A percentile compares a stretch with the other conserved stretches of the same genome.
These are phyloP conservation scores for Boletellus deceptivus DNA, from an alignment of 1,284 basidiomycete species.

Conservation along the genomic window DNA sequence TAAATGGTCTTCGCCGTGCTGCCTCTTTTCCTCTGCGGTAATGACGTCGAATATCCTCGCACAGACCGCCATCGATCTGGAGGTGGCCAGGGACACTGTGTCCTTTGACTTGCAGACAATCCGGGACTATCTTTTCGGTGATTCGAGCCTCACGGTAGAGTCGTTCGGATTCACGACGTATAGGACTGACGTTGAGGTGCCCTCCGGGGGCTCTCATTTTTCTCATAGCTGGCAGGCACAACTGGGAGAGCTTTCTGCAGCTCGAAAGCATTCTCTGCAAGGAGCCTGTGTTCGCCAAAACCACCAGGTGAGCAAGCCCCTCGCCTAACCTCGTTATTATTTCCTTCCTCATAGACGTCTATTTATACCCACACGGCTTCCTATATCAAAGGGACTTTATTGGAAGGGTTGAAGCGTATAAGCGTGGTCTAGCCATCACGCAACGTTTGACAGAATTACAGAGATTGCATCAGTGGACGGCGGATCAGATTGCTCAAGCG, in stretches of 20 bases:
- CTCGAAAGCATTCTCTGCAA: constrained; percentile 50
- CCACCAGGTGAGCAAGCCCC: constrained; percentile 41
- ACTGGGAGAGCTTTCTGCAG: constrained; percentile 48
- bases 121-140: constrained; percentile 51
- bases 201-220: background rate
- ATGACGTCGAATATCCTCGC: constrained; percentile 35
- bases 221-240: constrained; percentile 43
- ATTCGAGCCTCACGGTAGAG: too few relatives aligned
- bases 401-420: constrained; percentile 25
- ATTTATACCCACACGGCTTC: background rate
- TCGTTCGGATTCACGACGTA: background rate
- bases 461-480: constrained; percentile 51
- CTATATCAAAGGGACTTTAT: constrained; percentile 21
- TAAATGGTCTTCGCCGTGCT: too few relatives aligned
- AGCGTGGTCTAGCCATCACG: constrained; percentile 38
- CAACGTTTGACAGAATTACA: constrained; percentile 58
- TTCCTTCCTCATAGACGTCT: background rate
- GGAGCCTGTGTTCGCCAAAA: constrained; percentile 68
- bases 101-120: constrained; percentile 42
- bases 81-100: constrained; percentile 40
- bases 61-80: constrained; percentile 54
- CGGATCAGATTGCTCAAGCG: constrained; percentile 45
- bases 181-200: background rate
- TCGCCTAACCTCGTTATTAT: background rate
- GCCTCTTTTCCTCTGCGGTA: too few relatives aligned